Conservation (phyloP, 306 rosid species). For the Dryas alaskensis region DNA sequence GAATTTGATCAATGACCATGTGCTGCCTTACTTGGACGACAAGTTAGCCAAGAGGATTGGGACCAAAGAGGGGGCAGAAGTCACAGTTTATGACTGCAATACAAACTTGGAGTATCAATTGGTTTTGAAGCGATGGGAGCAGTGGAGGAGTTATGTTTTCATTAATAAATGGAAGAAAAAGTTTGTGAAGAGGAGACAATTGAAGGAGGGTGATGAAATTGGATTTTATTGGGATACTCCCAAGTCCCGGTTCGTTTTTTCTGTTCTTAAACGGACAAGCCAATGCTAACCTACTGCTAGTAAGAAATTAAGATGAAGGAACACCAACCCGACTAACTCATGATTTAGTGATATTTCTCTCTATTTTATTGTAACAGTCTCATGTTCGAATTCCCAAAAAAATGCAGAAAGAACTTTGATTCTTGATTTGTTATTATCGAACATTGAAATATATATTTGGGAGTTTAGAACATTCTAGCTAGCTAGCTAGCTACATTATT, state of each 20-base stretch:
- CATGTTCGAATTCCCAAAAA: too few species aligned
- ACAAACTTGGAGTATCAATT: conserved; percentile 29
- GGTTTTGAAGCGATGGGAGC: conserved; percentile 31
- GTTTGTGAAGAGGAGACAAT: conserved; percentile 29
- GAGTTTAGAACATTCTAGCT: too few species aligned
- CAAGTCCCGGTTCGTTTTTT: conserved; percentile 27
- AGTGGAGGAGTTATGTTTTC: too few species aligned
- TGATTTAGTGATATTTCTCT: too few species aligned
- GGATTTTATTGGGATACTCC: conserved; percentile 36
- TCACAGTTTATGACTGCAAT: conserved; percentile 34
- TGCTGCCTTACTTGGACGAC: neutral
- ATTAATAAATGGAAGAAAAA: conserved; percentile 19
- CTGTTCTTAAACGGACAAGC: conserved; percentile 6
- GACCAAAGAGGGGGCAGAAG: neutral
- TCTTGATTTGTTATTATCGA: too few species aligned
- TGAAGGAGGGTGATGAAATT: conserved; percentile 32
- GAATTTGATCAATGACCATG: neutral
- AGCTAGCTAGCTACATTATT: too few species aligned
- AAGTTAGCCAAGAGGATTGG: neutral
- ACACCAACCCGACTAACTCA: too few species aligned
- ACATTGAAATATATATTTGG: too few species aligned
- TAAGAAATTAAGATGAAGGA: too few species aligned
- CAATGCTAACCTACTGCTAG: neutral
- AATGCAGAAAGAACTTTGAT: too few species aligned
- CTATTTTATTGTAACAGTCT: too few species aligned